Percentiles rank a stretch among this genome's conserved stretches.
These are phyloP conservation scores for Nakazawaea ernobii DNA, from an alignment of 805 yeast species.

Conservation along the genomic window DNA sequence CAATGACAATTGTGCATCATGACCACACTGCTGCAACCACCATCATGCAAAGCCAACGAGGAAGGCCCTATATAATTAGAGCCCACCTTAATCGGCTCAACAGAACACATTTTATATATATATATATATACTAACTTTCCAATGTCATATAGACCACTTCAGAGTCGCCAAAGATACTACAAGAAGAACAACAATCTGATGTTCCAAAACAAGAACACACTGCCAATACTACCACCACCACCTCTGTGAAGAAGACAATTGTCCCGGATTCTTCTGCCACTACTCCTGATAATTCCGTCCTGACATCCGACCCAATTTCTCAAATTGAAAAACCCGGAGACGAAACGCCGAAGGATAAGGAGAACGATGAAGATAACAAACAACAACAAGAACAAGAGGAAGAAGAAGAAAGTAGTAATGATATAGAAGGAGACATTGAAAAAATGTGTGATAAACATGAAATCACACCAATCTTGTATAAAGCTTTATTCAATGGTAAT, in stretches of 20 bases:
- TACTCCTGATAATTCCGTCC: neutral
- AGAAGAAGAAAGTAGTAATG: neutral
- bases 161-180: constrained; percentile 1
- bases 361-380: neutral
- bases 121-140: neutral
- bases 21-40: too few species aligned
- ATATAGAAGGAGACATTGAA: constrained; percentile 18
- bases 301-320: neutral
- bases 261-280: neutral
- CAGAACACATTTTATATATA: too few species aligned
- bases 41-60: too few species aligned
- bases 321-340: neutral
- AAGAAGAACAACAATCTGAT: neutral
- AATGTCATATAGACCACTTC: constrained; percentile 1
- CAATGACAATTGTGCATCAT: too few species aligned
- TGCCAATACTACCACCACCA: too few species aligned
- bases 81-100: too few species aligned
- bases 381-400: neutral
- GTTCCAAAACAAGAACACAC: constrained; percentile 11
- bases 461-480: constrained; percentile 14
- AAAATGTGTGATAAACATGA: constrained; percentile 16
- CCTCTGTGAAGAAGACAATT: neutral
- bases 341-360: neutral
- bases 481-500: constrained; percentile 31
- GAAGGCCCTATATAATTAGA: too few species aligned